These are phyloP conservation scores for Fragaria iinumae DNA, from an alignment of 306 rosid species.

Conservation along the genomic window DNA sequence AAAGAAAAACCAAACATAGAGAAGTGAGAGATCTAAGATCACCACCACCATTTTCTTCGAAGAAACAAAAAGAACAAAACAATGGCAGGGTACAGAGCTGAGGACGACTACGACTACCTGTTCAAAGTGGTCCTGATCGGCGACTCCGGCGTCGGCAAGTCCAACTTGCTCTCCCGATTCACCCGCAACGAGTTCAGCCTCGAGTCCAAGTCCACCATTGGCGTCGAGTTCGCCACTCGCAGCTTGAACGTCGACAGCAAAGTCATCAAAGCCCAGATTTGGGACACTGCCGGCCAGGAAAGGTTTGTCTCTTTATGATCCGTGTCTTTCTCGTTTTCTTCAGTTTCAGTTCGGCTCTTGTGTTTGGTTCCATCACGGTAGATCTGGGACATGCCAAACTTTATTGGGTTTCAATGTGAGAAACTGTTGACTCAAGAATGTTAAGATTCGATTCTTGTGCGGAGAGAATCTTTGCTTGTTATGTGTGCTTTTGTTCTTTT, in stretches of 20 bases:
- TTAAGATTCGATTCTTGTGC: not conserved
- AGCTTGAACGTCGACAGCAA: conserved; percentile 51
- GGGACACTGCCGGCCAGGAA: conserved; percentile 65
- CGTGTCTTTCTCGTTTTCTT: conserved; percentile 8
- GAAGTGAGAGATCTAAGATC: not conserved
- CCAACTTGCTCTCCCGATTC: conserved; percentile 58
- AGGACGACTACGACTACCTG: conserved; percentile 57
- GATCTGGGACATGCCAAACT: conserved; percentile 21
- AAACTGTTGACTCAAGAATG: not conserved
- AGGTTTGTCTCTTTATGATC: conserved; percentile 29
- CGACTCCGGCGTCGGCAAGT: conserved; percentile 56
- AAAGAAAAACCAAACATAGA: not conserved
- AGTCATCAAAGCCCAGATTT: conserved; percentile 60
- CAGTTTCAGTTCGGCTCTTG: not conserved
- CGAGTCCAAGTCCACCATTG: conserved; percentile 61
- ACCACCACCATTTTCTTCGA: not conserved
- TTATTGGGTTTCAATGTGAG: not conserved
- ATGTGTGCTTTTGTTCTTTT: not conserved
- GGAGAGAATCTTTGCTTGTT: not conserved
- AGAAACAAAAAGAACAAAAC: not conserved
- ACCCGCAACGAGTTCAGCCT: conserved; percentile 60
- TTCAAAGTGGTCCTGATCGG: conserved; percentile 56
- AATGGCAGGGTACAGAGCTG: conserved; percentile 60
- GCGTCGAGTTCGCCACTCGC: conserved; percentile 64
- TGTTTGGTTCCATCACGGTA: conserved; percentile 8